These are phyloP conservation scores for Cryptosporidium sp. DNA, from an alignment of 169 alveolate species.

Conservation along the genomic window DNA sequence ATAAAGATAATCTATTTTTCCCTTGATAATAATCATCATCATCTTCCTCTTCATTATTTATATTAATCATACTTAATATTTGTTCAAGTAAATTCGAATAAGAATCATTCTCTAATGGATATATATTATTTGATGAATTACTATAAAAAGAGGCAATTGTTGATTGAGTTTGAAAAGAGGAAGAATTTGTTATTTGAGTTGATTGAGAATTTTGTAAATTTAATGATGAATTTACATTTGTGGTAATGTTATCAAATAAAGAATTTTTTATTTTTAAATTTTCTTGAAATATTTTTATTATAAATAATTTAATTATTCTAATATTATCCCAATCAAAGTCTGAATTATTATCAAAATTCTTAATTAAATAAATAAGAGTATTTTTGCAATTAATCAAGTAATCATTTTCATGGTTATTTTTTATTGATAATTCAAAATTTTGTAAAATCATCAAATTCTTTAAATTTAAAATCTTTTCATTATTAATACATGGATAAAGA, in stretches of 20 bases:
- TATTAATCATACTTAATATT: background rate
- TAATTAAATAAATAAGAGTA: constrained; percentile 11
- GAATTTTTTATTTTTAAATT: background rate
- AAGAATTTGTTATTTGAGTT: constrained; percentile 37
- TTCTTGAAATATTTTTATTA: background rate
- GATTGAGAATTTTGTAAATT: constrained; percentile 32
- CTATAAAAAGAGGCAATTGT: constrained; percentile 40
- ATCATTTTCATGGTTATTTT: background rate
- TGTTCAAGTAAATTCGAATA: constrained; percentile 15
- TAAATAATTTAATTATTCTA: constrained; percentile 14
- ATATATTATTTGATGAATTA: background rate
- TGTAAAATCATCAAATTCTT: constrained; percentile 30
- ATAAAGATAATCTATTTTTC: constrained; percentile 3
- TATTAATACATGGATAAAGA: constrained; percentile 39
- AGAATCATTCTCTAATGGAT: background rate
- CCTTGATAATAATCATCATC: constrained; percentile 8
- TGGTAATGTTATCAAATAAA: background rate
- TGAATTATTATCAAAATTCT: background rate
- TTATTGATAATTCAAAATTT: background rate
- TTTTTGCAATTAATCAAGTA: background rate
- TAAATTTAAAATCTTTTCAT: constrained; percentile 4
- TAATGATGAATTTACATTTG: background rate
- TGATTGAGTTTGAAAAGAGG: constrained; percentile 59
- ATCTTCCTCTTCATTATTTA: constrained; percentile 9
- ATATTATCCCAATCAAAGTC: constrained; percentile 41